Evolutionary conservation across 2,329 filamentous ascomycete species (phyloP), one percentile per base, ranked within the genome.

Genomic region (Macrophomina tecta): DNA sequence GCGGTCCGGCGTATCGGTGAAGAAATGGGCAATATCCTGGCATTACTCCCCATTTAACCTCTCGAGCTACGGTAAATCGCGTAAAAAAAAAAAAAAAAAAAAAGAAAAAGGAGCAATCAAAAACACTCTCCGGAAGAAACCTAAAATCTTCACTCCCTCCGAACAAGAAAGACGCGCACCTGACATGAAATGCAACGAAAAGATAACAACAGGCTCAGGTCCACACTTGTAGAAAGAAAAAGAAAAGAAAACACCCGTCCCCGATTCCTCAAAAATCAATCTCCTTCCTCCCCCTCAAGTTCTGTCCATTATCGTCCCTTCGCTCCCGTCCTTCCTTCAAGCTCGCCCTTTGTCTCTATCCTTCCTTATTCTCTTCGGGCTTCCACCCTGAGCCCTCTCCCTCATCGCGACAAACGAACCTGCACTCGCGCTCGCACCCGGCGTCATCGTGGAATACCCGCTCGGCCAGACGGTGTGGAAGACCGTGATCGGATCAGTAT

Each of bases 391-490:
- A 38, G 42, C 49, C 28, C 9, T 48, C 28, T 6, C 28, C 28
- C 16, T 46, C 28, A 14, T 48, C 5, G 16, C 56, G 16, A n/a
- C 18, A 8, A 30, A 60, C n/a, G n/a, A 4, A 18, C 40, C 40
- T 18, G 9, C 28, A 7, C n/a, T 28, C 16, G 40, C 32, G 40
- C 40, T 34, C 56, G 56, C 8, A 23, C 36, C n/a, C 40, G 16
- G 28, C 28, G 28, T 23, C 12, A 28, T 16, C 11, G n/a, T 38
- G 7, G 58, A 30, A 49, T 8, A 63, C 18, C 32, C 60, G 16
- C n/a, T 65, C n/a, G 51, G 42, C 42, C 49, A 65, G 18, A 65
- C 52, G 3, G 63, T 56, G 8, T 30, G 18, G 4, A 65, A n/a
- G 9, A 32, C 38, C 4, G 63, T 65, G 18, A 58, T 58, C 42